Evolutionary conservation across 148 eudicot genomes (phyloP).

Genomic region (Camellia japonica): DNA sequence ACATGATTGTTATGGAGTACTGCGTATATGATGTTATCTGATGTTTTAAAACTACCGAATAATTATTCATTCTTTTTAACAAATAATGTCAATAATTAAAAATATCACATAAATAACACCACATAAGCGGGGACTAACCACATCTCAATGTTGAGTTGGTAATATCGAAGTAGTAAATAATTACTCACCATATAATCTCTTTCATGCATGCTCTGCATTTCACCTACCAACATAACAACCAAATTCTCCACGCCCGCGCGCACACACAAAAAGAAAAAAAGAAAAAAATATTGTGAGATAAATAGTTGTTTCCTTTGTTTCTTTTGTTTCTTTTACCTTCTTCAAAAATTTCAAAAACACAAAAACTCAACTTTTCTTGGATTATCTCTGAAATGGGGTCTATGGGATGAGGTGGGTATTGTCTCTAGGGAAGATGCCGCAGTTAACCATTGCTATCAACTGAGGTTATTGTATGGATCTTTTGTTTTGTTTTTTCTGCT

Average conservation of each 20-base stretch:
- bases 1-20: too few species aligned
- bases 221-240: slow-evolving; percentile 64
- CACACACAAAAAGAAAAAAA: too few species aligned
- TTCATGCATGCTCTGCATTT: slow-evolving; percentile 59
- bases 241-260: neutral
- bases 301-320: too few species aligned
- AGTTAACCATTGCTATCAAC: slow-evolving; percentile 25
- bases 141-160: too few species aligned
- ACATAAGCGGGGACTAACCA: too few species aligned
- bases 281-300: neutral
- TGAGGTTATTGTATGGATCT: slow-evolving; percentile 25
- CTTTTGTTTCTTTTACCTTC: too few species aligned
- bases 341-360: neutral
- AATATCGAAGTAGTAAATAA: too few species aligned
- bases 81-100: too few species aligned
- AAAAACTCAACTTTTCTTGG: neutral
- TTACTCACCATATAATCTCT: neutral
- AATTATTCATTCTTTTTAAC: too few species aligned
- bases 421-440: slow-evolving; percentile 7
- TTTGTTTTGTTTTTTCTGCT: slow-evolving; percentile 17
- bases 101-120: too few species aligned
- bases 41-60: too few species aligned
- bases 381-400: neutral
- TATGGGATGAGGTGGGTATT: slow-evolving; percentile 5
- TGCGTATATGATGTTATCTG: too few species aligned